Evolutionary conservation across 441 rosid species (phyloP).

Genomic region (Hypseocharis bilobata): DNA sequence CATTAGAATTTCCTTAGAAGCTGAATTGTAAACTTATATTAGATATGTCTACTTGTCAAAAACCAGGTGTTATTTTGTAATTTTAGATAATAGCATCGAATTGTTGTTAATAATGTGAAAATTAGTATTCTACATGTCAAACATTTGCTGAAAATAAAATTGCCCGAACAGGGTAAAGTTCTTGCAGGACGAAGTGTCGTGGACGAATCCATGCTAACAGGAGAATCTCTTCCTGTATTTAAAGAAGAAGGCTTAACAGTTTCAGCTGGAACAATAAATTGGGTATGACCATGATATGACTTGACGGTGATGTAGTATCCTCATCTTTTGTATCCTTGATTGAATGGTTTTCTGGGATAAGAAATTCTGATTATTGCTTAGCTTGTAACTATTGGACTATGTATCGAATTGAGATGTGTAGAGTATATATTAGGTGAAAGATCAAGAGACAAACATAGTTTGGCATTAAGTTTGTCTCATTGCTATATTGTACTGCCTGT

Average conservation of each 20-base stretch:
- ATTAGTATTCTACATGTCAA: conserved; percentile 1
- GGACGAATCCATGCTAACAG: conserved; percentile 96
- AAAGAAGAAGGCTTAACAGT: conserved; percentile 67
- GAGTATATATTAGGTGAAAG: conserved; percentile 10
- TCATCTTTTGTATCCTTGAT: background rate
- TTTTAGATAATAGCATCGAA: background rate
- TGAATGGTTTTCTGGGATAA: conserved; percentile 6
- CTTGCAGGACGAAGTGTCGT: conserved; percentile 89
- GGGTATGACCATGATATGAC: conserved; percentile 42
- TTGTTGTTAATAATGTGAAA: background rate
- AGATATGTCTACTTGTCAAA: conserved; percentile 2
- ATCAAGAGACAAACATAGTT: background rate
- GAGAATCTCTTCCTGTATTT: conserved; percentile 86
- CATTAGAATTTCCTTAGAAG: background rate
- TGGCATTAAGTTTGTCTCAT: conserved; percentile 5
- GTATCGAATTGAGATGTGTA: background rate
- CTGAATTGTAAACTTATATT: background rate
- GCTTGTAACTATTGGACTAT: too few relatives aligned
- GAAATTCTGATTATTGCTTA: conserved; percentile 9
- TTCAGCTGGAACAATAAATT: conserved; percentile 92
- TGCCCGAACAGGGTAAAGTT: conserved; percentile 57
- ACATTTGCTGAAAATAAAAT: conserved; percentile 19
- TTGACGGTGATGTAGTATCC: background rate
- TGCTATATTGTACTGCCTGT: background rate
- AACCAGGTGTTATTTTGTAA: background rate